Conservation (phyloP, 768 basidiomycete species). For the Rubroboletus satanas region DNA sequence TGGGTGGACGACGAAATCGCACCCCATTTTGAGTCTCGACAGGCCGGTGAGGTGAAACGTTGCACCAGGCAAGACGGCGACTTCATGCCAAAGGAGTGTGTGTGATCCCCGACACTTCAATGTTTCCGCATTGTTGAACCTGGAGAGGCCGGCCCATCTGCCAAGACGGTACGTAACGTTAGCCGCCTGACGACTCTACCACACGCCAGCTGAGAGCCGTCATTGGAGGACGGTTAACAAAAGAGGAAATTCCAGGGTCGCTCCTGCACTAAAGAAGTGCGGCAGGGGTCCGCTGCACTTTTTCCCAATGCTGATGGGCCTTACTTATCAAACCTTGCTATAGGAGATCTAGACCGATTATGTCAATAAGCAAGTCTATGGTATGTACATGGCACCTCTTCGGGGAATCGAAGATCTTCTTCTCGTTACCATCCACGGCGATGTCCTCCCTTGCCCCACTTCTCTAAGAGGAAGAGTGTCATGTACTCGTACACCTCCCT, state of each 20-base stretch:
- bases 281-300: too few relatives aligned
- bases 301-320: too few relatives aligned
- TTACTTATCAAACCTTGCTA: background rate
- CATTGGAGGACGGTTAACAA: too few relatives aligned
- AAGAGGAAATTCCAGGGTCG: too few relatives aligned
- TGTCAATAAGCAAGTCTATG: slow-evolving; percentile 7
- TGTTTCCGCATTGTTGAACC: background rate
- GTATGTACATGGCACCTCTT: slow-evolving; percentile 3
- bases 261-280: too few relatives aligned
- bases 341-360: slow-evolving; percentile 1
- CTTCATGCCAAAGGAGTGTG: background rate
- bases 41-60: background rate
- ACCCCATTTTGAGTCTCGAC: background rate
- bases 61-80: background rate
- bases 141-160: background rate
- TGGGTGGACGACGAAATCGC: background rate
- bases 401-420: background rate
- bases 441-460: slow-evolving; percentile 85
- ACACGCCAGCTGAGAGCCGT: too few relatives aligned
- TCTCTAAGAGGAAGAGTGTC: slow-evolving; percentile 79
- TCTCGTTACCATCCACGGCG: slow-evolving; percentile 52
- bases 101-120: background rate
- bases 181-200: too few relatives aligned
- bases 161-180: too few relatives aligned
- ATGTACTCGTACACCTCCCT: slow-evolving; percentile 86